Evolutionary conservation across 1,284 basidiomycete species (phyloP).

Genomic region (Rhodotorula sp.): DNA sequence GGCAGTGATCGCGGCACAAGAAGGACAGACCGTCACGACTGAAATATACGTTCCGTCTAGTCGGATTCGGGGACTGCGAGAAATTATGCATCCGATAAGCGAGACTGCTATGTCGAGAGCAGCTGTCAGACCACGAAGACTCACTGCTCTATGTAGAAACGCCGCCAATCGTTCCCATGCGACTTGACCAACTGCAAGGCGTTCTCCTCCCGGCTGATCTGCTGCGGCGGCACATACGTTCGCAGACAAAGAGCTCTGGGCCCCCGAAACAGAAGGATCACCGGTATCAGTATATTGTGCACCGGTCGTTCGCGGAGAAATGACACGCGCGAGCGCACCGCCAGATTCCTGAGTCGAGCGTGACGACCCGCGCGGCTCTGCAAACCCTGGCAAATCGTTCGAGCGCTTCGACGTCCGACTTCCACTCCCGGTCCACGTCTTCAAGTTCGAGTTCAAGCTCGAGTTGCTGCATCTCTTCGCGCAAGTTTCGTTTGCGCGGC

Average conservation of each 20-base stretch:
- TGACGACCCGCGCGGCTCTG: slow-evolving; percentile 32
- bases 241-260: slow-evolving; percentile 22
- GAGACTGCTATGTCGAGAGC: too few species aligned
- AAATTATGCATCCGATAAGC: neutral
- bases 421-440: slow-evolving; percentile 23
- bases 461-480: slow-evolving; percentile 25
- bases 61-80: slow-evolving; percentile 37
- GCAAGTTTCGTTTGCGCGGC: slow-evolving; percentile 13
- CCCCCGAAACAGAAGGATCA: too few species aligned
- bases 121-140: neutral
- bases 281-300: too few species aligned
- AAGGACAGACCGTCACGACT: slow-evolving; percentile 33
- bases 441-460: slow-evolving; percentile 29
- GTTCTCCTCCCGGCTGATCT: slow-evolving; percentile 28
- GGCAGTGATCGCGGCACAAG: neutral
- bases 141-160: slow-evolving; percentile 44
- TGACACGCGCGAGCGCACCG: slow-evolving; percentile 4
- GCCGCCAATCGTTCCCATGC: slow-evolving; percentile 41
- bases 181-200: slow-evolving; percentile 15
- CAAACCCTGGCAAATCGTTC: slow-evolving; percentile 35
- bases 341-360: slow-evolving; percentile 38
- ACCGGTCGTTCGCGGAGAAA: neutral
- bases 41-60: slow-evolving; percentile 43
- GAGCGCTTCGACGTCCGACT: slow-evolving; percentile 36
- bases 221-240: slow-evolving; percentile 38